phyloP scores from a whole-genome alignment of 148 eudicot species.

The Camellia granthamiana region DNA sequence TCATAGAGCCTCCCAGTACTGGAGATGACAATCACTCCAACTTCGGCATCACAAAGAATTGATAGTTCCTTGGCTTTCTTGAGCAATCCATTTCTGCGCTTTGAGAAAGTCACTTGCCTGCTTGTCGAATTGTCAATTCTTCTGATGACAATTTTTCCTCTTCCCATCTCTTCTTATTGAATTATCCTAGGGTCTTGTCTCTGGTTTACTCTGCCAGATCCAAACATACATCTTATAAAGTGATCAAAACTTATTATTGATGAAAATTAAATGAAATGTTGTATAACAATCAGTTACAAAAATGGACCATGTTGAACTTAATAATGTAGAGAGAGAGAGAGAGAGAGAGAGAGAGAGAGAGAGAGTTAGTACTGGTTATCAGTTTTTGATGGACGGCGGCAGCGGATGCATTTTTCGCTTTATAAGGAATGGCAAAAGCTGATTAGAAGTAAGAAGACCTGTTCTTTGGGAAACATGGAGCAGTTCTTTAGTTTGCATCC shows the following conservation, averaged over 20 bases:
- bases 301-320: not conserved
- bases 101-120: slow-evolving; percentile 12
- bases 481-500: too few species aligned
- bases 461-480: too few species aligned
- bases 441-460: too few species aligned
- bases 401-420: not conserved
- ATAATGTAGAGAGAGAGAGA: not conserved
- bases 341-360: not conserved
- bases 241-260: too few species aligned
- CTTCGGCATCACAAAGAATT: too few species aligned
- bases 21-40: too few species aligned
- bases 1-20: too few species aligned
- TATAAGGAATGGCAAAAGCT: not conserved
- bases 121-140: slow-evolving; percentile 3
- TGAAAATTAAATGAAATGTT: too few species aligned
- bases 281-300: not conserved
- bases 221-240: too few species aligned
- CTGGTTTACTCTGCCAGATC: too few species aligned
- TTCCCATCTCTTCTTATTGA: not conserved
- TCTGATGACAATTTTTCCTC: slow-evolving; percentile 6
- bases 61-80: slow-evolving; percentile 10
- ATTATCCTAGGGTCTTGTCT: not conserved
- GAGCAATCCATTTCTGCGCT: slow-evolving; percentile 10
- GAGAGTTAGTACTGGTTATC: not conserved
- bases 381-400: not conserved